Base-by-base conservation (phyloP, 768 basidiomycete genomes). In the Kwoniella pini region DNA sequence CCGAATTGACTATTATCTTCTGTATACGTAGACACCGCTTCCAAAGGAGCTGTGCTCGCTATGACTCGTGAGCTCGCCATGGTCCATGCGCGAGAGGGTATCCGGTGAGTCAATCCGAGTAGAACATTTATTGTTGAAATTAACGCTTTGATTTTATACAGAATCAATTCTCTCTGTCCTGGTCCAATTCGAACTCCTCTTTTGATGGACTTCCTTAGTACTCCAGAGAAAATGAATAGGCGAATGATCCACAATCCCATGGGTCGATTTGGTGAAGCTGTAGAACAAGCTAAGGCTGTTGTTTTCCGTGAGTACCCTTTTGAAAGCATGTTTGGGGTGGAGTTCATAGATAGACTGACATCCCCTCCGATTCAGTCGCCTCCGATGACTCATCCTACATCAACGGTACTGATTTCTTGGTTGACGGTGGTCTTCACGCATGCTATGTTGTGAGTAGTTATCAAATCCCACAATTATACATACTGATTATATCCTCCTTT, bases 41-140 rank as follows among this genome's bases (percentile, higher is more conserved):
- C 91, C 6, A 97, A 98, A 83, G 95, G 96, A 64, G 96, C 88
- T 30, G 96, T 98, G n/a, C 86, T 99, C 45, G 90, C 96, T 3
- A 94, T 99, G 93, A 95, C 92, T 15, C 86, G 96, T 38, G 96
- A 99, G 76, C 83, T 98, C 30, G 96, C 96, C 0, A 94, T 97
- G 86, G 90, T 98, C 0, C 96, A 99, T 79, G 96, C 96, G 43
- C 84, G 88, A 63, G 96, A 99, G 82, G 95, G 95, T 49, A 97
- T 99, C 72, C 87, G 59, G 50, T 58, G 46, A 58, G 57, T 51
- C n/a, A n/a, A n/a, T n/a, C n/a, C n/a, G n/a, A n/a, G n/a, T n/a
- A n/a, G n/a, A 48, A 22, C 19, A 5, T 9, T 48, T 21, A 48
- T 31, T 33, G 12, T 15, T 30, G 49, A 33, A 21, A 26, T 19